Conservation (phyloP, 805 yeast genomes). For the Suhomyces kilbournensis region DNA sequence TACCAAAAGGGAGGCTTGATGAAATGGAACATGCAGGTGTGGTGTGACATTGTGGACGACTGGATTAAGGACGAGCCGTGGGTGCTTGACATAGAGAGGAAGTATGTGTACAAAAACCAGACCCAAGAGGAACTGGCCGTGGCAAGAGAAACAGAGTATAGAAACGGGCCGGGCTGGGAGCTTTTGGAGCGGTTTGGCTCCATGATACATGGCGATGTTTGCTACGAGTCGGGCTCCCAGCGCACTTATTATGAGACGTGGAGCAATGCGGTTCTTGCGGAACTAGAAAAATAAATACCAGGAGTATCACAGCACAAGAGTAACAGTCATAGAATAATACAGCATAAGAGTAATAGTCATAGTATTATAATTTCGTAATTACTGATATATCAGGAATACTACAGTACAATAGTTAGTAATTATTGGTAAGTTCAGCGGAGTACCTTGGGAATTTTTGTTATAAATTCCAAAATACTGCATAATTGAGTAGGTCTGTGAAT, state of each 20-base stretch:
- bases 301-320: no score
- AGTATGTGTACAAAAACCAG: conserved; percentile 36
- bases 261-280: conserved; percentile 10
- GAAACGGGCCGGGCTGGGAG: conserved; percentile 32
- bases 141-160: conserved; percentile 26
- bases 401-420: no score
- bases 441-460: no score
- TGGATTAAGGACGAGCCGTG: conserved; percentile 58
- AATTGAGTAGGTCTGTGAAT: no score
- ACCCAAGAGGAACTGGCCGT: conserved; percentile 17
- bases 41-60: conserved; percentile 53
- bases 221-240: conserved; percentile 30
- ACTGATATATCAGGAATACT: no score
- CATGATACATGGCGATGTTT: conserved; percentile 32
- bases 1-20: conserved; percentile 53
- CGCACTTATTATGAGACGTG: conserved; percentile 30
- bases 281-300: not conserved
- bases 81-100: conserved; percentile 53
- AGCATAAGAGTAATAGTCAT: no score
- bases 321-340: no score
- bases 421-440: no score
- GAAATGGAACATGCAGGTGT: conserved; percentile 48
- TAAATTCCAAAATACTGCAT: no score
- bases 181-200: conserved; percentile 29
- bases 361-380: no score